These are phyloP conservation scores for Periglandula ipomoeae DNA, from an alignment of 2,329 filamentous ascomycete genomes.

Conservation along the genomic window DNA sequence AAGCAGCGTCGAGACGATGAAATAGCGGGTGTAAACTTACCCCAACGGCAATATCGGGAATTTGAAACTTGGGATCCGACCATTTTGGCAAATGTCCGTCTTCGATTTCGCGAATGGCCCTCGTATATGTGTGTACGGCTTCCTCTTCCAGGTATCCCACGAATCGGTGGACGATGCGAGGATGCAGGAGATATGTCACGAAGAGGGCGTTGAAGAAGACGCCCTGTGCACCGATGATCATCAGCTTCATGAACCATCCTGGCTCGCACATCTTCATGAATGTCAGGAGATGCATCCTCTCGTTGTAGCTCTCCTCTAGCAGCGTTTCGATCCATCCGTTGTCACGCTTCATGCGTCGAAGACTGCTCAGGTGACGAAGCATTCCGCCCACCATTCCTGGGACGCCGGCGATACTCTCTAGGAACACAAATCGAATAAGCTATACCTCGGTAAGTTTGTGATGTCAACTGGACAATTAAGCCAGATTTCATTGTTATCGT, in stretches of 20 bases:
- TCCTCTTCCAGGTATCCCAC: slow-evolving; percentile 97
- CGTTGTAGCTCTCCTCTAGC: slow-evolving; percentile 84
- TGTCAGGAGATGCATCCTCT: slow-evolving; percentile 85
- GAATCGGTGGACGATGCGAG: slow-evolving; percentile 85
- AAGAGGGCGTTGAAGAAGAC: slow-evolving; percentile 97
- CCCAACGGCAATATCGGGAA: slow-evolving; percentile 79
- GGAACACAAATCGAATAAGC: slow-evolving; percentile 80
- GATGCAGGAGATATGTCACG: slow-evolving; percentile 76
- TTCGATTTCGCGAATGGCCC: slow-evolving; percentile 80
- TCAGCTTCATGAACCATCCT: slow-evolving; percentile 80
- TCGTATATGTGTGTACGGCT: slow-evolving; percentile 89
- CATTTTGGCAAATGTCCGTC: slow-evolving; percentile 75
- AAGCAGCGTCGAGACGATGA: neutral
- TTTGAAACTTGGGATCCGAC: slow-evolving; percentile 57
- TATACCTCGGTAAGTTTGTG: slow-evolving; percentile 11
- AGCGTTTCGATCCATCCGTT: slow-evolving; percentile 96
- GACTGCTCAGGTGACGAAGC: slow-evolving; percentile 77
- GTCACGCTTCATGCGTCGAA: slow-evolving; percentile 80
- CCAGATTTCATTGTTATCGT: slow-evolving; percentile 14
- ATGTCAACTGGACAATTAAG: neutral
- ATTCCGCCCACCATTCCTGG: slow-evolving; percentile 97
- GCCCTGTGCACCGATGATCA: slow-evolving; percentile 87
- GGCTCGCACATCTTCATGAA: slow-evolving; percentile 77
- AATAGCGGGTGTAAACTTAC: slow-evolving; percentile 15
- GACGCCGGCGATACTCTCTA: slow-evolving; percentile 90